These are phyloP conservation scores for Geosmithia flava DNA, from an alignment of 2,329 filamentous ascomycete species.

Conservation along the genomic window DNA sequence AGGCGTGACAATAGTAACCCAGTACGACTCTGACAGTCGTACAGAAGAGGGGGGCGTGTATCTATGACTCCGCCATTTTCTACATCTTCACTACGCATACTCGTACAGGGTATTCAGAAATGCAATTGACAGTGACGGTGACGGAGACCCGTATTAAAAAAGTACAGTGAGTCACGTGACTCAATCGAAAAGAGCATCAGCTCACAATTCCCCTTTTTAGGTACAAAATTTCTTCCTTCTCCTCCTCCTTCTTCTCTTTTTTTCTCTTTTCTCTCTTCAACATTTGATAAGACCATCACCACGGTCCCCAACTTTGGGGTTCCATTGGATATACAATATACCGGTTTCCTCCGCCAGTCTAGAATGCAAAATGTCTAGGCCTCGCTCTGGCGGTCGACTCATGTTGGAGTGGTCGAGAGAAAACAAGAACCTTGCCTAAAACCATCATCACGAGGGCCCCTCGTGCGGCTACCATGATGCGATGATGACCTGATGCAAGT, in stretches of 20 bases:
- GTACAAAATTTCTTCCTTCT: conserved; percentile 8
- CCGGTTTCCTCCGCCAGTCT: conserved; percentile 19
- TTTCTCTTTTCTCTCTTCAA: conserved; percentile 13
- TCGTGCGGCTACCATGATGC: conserved; percentile 52
- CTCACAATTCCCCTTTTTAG: background rate
- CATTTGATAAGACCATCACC: conserved; percentile 29
- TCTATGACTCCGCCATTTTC: too few species aligned
- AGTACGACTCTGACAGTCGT: too few species aligned
- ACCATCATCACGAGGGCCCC: conserved; percentile 59
- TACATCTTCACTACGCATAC: too few species aligned
- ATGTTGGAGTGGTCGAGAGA: conserved; percentile 40
- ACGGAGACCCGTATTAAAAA: too few species aligned
- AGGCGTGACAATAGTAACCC: too few species aligned
- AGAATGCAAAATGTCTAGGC: conserved; percentile 10
- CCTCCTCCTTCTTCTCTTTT: conserved; percentile 11
- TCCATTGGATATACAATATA: conserved; percentile 8
- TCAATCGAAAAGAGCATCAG: background rate
- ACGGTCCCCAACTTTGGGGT: conserved; percentile 9
- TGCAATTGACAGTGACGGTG: too few species aligned
- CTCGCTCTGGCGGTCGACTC: conserved; percentile 33
- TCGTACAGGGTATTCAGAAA: too few species aligned
- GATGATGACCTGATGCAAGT: conserved; percentile 57
- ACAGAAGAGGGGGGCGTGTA: too few species aligned
- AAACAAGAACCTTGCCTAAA: conserved; percentile 46
- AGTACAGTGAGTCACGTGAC: background rate